These are phyloP conservation scores for Amanita pallidorosea DNA, from an alignment of 768 basidiomycete genomes.

Conservation along the genomic window DNA sequence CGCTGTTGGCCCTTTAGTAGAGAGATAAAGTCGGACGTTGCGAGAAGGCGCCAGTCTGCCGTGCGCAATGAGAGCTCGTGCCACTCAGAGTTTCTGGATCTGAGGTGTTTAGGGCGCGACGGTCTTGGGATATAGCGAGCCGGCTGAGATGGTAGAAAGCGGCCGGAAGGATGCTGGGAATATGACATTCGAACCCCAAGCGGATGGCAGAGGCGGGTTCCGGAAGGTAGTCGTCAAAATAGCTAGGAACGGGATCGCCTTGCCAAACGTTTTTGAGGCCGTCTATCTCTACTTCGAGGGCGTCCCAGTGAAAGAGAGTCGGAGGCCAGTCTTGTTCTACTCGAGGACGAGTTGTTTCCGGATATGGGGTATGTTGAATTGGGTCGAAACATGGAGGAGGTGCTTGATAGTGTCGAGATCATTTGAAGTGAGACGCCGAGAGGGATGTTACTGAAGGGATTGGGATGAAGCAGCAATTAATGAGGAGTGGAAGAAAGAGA, in stretches of 20 bases:
- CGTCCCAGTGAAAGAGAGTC: neutral
- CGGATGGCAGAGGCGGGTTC: slow-evolving; percentile 8
- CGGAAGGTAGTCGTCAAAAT: neutral
- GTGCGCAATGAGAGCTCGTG: neutral
- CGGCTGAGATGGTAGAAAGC: slow-evolving; percentile 6
- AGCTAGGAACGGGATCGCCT: neutral
- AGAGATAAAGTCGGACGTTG: neutral
- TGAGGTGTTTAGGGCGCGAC: no score
- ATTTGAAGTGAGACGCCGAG: neutral
- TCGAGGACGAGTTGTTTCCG: neutral
- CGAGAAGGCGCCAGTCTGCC: neutral
- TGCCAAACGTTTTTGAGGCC: neutral
- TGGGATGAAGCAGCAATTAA: neutral
- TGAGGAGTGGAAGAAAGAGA: neutral
- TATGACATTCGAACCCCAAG: slow-evolving; percentile 3
- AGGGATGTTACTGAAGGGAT: neutral
- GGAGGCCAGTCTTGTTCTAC: neutral
- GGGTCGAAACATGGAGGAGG: neutral
- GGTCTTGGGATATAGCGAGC: neutral
- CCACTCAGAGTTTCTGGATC: neutral
- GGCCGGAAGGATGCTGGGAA: slow-evolving; percentile 4
- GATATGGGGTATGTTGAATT: neutral
- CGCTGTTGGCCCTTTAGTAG: neutral
- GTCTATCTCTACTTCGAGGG: neutral
- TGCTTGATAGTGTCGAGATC: neutral